These are phyloP conservation scores for Cryphonectria radicalis DNA, from an alignment of 2,329 filamentous ascomycete species.

Conservation along the genomic window DNA sequence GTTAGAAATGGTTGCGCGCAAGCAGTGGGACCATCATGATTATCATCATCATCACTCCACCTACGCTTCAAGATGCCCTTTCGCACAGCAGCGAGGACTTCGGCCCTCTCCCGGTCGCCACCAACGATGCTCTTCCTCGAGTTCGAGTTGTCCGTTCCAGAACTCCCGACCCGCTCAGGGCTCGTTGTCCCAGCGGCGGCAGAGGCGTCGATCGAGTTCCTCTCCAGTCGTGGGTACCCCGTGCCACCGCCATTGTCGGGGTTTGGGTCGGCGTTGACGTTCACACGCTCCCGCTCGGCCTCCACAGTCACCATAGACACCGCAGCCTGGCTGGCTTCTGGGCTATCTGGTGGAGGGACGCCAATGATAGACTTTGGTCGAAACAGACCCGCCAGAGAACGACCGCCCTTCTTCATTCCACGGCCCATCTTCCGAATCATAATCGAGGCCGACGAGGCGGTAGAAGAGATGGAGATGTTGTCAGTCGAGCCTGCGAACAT, in stretches of 20 bases:
- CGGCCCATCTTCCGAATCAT: conserved; percentile 99
- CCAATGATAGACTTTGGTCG: conserved; percentile 90
- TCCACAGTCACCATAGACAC: conserved; percentile 97
- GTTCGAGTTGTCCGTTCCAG: conserved; percentile 63
- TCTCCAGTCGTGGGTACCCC: conserved; percentile 82
- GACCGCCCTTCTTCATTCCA: conserved; percentile 92
- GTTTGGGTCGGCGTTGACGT: conserved; percentile 72
- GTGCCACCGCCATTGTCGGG: conserved; percentile 73
- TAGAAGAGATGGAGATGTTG: conserved; percentile 89
- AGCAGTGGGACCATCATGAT: not conserved
- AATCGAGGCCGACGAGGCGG: conserved; percentile 85
- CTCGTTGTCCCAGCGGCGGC: conserved; percentile 47
- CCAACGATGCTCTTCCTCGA: conserved; percentile 88
- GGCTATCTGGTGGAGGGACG: conserved; percentile 70
- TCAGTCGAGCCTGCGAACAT: conserved; percentile 92
- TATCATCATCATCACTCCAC: conserved; percentile 35
- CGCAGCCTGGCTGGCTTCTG: conserved; percentile 75
- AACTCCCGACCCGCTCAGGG: conserved; percentile 58
- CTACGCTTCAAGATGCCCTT: conserved; percentile 95
- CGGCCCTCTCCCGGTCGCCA: conserved; percentile 85
- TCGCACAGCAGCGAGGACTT: conserved; percentile 88
- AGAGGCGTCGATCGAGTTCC: conserved; percentile 75
- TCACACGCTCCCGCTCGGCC: conserved; percentile 83
- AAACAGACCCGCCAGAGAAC: conserved; percentile 92
- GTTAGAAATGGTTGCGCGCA: conserved; percentile 27